phyloP scores from a whole-genome alignment of 2,329 filamentous ascomycete genomes.

The Zasmidium angulare region DNA sequence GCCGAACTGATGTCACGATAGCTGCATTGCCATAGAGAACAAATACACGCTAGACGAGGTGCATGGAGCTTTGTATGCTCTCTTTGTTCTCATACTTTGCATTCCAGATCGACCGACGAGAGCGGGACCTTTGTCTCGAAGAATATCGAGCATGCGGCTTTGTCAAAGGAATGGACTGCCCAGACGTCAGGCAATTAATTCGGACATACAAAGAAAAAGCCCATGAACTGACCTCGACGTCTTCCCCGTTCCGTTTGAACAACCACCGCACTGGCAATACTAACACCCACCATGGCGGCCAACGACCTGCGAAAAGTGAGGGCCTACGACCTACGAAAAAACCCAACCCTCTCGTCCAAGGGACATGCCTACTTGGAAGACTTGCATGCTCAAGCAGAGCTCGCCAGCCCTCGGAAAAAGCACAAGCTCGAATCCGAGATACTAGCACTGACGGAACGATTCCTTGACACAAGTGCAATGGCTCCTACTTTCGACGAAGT shows the following conservation, averaged over 20 bases:
- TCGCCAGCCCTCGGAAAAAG: background rate
- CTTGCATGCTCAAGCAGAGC: background rate
- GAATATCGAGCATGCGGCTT: background rate
- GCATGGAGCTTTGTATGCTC: background rate
- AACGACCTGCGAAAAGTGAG: background rate
- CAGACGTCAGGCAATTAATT: background rate
- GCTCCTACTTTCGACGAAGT: background rate
- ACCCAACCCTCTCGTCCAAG: background rate
- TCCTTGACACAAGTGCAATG: too few relatives aligned
- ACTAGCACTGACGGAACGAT: too few relatives aligned
- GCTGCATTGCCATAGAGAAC: background rate
- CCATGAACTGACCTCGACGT: background rate
- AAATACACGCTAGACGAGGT: background rate
- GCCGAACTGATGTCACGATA: too few relatives aligned
- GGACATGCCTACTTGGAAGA: background rate
- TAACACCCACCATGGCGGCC: background rate
- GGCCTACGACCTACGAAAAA: background rate
- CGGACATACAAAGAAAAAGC: background rate
- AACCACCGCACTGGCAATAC: background rate
- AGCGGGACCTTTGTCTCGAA: background rate
- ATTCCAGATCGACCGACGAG: background rate
- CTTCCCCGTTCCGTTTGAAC: background rate
- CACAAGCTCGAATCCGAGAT: too few relatives aligned
- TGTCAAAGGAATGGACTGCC: background rate
- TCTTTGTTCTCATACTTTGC: background rate